These are phyloP conservation scores for Protomyces arabidopsidicola DNA, from an alignment of 1,139 yeast genomes.

Conservation along the genomic window DNA sequence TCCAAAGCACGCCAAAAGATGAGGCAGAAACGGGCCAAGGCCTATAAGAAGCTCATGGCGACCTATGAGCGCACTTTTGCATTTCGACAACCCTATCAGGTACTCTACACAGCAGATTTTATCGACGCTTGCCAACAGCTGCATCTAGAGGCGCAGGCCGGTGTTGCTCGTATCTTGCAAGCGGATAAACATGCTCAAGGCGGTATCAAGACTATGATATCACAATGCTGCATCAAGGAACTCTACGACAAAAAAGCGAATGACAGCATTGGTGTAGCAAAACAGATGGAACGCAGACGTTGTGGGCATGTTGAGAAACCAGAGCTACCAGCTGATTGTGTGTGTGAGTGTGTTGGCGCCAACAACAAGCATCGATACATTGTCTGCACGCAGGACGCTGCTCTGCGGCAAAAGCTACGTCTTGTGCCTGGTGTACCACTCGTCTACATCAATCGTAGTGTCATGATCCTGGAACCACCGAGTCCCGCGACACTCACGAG, in stretches of 20 bases:
- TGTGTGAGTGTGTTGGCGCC: slow-evolving; percentile 66
- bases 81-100: slow-evolving; percentile 91
- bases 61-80: slow-evolving; percentile 79
- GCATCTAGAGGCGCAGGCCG: slow-evolving; percentile 68
- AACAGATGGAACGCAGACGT: slow-evolving; percentile 73
- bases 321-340: slow-evolving; percentile 67
- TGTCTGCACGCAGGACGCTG: slow-evolving; percentile 75
- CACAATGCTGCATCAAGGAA: slow-evolving; percentile 91
- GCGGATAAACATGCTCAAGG: slow-evolving; percentile 59
- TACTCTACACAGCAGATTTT: slow-evolving; percentile 71
- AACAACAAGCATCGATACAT: slow-evolving; percentile 83
- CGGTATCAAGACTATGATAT: slow-evolving; percentile 85
- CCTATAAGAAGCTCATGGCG: slow-evolving; percentile 87
- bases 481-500: slow-evolving; percentile 62
- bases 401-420: slow-evolving; percentile 63
- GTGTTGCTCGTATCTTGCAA: slow-evolving; percentile 50
- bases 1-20: slow-evolving; percentile 41
- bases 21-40: slow-evolving; percentile 95
- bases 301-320: slow-evolving; percentile 52
- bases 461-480: slow-evolving; percentile 93
- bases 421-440: slow-evolving; percentile 85
- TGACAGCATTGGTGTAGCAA: slow-evolving; percentile 76
- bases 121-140: slow-evolving; percentile 61
- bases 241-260: slow-evolving; percentile 56
- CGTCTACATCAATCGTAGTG: slow-evolving; percentile 79